Evolutionary conservation across 2,329 filamentous ascomycete species (phyloP), one percentile per base, ranked within the genome.

Genomic region (Diaporthe amygdali): DNA sequence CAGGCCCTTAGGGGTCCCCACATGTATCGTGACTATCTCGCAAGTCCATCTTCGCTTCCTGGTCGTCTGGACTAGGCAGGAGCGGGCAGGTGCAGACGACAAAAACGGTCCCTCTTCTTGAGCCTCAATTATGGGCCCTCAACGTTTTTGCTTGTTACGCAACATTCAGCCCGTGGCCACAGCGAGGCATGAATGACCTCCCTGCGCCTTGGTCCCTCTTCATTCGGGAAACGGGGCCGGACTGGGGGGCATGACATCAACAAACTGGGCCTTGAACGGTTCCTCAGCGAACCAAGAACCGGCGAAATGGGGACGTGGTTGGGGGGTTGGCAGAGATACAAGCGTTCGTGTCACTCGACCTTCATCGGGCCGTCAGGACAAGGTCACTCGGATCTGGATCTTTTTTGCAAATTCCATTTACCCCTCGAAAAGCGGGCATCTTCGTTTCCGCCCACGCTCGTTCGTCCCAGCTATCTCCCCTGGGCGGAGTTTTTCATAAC

Each of bases 341-440:
- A 63, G 25, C 41, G 41, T 41, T 17, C 59, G 46, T 63, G 59
- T 63, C 41, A 63, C 59, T 63, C 41, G 59, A 63, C 59, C 59
- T 34, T n/a, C 25, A 44, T 34, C 59, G 59, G 59, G 41, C 39
- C 37, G 51, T 37, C 37, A 25, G 25, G 10, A 27, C 44, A n/a
- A 37, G 64, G 66, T 56, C 51, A 44, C 66, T 47, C 12, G 34
- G 64, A 68, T 47, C 52, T 46, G 39, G 66, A 44, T 34, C 51
- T 44, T 25, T 25, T 12, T 22, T 34, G 20, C 14, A 41, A 30
- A 47, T 47, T 22, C 22, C 8, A 9, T n/a, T 54, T 68, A 68
- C 66, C 66, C 66, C 66, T 68, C 66, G 66, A 68, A 68, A 68
- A 68, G 66, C 66, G 66, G 66, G 66, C 52, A 56, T 68, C 51